phyloP scores from a whole-genome alignment of 164 flowering plant genomes.

The Umbellularia californica region DNA sequence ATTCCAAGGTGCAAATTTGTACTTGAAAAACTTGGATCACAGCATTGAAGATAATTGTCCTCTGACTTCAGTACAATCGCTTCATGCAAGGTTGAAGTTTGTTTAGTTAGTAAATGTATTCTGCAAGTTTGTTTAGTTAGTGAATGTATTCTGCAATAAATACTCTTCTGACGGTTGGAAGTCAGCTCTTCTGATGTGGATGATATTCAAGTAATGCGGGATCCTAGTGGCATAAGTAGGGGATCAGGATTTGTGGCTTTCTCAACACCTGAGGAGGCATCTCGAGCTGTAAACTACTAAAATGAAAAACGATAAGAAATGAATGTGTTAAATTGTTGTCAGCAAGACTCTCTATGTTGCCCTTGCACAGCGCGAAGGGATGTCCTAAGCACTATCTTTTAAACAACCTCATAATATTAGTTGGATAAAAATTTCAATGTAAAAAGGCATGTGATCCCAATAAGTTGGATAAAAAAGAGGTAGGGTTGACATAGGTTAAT shows the following conservation, averaged over 20 bases:
- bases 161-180: no score
- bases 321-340: slow-evolving; percentile 74
- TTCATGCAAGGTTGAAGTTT: slow-evolving; percentile 56
- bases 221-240: slow-evolving; percentile 57
- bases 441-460: no score
- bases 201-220: slow-evolving; percentile 50
- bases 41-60: slow-evolving; percentile 46
- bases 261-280: slow-evolving; percentile 64
- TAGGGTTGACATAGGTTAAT: no score
- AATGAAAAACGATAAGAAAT: slow-evolving; percentile 27
- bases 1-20: slow-evolving; percentile 62
- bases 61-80: slow-evolving; percentile 65
- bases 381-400: no score
- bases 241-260: slow-evolving; percentile 85
- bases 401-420: no score
- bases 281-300: slow-evolving; percentile 51
- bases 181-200: no score
- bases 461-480: no score
- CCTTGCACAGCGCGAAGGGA: slow-evolving; percentile 61
- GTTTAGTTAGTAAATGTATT: background rate
- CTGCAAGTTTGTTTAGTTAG: no score
- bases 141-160: no score
- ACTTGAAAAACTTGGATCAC: slow-evolving; percentile 74
- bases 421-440: no score
- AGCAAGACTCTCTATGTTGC: slow-evolving; percentile 82